Evolutionary conservation across 441 rosid genomes (phyloP).

Genomic region (Pelargonium australe): DNA sequence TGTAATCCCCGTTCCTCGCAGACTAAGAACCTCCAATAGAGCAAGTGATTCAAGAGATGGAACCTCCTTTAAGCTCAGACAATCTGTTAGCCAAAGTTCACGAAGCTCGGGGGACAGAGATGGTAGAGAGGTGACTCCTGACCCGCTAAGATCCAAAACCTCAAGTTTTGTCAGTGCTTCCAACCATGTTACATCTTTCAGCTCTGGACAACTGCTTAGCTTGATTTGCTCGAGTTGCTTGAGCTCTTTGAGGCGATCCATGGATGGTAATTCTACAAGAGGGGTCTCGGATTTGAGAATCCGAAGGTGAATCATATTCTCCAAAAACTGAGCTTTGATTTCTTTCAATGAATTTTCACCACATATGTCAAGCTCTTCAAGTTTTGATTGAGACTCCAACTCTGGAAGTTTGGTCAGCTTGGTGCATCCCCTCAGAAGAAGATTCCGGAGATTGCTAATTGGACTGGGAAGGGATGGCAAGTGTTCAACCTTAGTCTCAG

Average conservation of each 20-base stretch:
- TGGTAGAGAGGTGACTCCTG: conserved; percentile 17
- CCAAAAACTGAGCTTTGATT: conserved; percentile 12
- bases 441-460: conserved; percentile 18
- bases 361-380: conserved; percentile 24
- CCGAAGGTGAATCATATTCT: conserved; percentile 15
- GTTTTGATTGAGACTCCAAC: conserved; percentile 8
- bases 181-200: not conserved
- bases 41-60: conserved; percentile 25
- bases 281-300: conserved; percentile 19
- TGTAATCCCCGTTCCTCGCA: conserved; percentile 26
- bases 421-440: conserved; percentile 30
- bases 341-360: conserved; percentile 21
- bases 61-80: conserved; percentile 21
- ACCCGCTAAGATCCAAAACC: conserved; percentile 28
- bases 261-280: conserved; percentile 14
- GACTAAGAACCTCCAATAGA: conserved; percentile 35
- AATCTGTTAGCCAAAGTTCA: conserved; percentile 32
- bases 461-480: conserved; percentile 27
- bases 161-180: conserved; percentile 17
- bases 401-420: conserved; percentile 19
- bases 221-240: conserved; percentile 17
- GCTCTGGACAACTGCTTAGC: conserved; percentile 17
- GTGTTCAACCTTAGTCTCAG: conserved; percentile 27
- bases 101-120: conserved; percentile 19
- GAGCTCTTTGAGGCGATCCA: conserved; percentile 21